These are phyloP conservation scores for Eucalyptus curtisii DNA, from an alignment of 345 rosid species.

Conservation along the genomic window DNA sequence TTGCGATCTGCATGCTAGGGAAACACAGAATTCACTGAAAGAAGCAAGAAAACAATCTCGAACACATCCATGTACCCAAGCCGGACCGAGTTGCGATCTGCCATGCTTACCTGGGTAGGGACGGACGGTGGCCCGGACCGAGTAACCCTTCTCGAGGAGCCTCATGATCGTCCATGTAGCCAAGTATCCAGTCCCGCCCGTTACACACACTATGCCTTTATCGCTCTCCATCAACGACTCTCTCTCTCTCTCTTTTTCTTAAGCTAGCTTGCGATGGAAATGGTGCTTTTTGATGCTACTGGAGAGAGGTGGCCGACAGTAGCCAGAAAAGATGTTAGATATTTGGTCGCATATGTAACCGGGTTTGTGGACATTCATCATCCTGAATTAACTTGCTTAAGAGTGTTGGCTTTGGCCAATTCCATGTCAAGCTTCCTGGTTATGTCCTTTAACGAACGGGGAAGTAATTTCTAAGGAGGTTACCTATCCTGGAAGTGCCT, in stretches of 20 bases:
- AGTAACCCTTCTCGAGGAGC: conserved; percentile 17
- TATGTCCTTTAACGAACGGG: background rate
- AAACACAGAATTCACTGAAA: background rate
- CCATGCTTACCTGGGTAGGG: background rate
- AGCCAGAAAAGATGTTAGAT: too few relatives aligned
- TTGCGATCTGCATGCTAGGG: background rate
- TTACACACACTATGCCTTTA: conserved; percentile 4
- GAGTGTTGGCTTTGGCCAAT: background rate
- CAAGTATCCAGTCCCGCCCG: conserved; percentile 13
- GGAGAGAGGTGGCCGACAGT: background rate
- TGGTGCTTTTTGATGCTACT: background rate
- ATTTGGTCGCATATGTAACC: too few relatives aligned
- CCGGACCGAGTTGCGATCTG: background rate
- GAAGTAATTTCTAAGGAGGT: background rate
- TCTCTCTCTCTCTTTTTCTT: background rate
- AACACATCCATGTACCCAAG: background rate
- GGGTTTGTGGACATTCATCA: too few relatives aligned
- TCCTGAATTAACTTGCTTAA: background rate
- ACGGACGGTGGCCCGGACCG: conserved; percentile 14
- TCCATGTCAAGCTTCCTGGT: background rate
- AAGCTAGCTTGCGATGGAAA: background rate
- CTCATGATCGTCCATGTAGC: conserved; percentile 16
- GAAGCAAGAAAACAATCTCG: background rate
- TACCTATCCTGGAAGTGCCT: background rate
- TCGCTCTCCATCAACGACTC: background rate